Evolutionary conservation across 768 basidiomycete species (phyloP).

Genomic region (Boletus reticuloceps): DNA sequence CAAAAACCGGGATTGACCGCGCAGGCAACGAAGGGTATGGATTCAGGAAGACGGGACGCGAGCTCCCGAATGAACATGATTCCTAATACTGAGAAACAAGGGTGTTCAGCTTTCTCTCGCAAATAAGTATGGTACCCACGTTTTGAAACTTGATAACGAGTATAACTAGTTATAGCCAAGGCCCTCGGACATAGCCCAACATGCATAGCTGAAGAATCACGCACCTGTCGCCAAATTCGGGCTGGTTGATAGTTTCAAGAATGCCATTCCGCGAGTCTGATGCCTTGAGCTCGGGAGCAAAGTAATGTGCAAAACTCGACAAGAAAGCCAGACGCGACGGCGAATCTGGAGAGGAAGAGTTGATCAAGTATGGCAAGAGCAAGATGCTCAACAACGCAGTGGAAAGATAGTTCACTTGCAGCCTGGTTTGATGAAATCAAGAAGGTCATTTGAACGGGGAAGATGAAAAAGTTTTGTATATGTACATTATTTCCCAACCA

Average conservation of each 20-base stretch:
- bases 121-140: conserved; percentile 11
- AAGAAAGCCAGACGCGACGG: conserved; percentile 30
- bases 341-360: conserved; percentile 18
- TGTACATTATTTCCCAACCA: conserved; percentile 50
- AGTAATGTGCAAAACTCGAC: conserved; percentile 30
- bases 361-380: conserved; percentile 33
- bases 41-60: conserved; percentile 22
- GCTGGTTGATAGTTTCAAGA: conserved; percentile 23
- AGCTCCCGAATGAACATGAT: conserved; percentile 36
- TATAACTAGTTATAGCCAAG: neutral
- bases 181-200: neutral
- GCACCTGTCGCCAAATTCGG: conserved; percentile 22
- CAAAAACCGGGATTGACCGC: conserved; percentile 35
- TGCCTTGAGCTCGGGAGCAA: neutral
- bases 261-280: conserved; percentile 14
- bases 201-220: conserved; percentile 2
- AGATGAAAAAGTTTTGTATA: conserved; percentile 17
- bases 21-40: conserved; percentile 23
- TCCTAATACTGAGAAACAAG: conserved; percentile 23
- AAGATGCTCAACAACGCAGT: conserved; percentile 33
- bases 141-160: conserved; percentile 27
- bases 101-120: neutral
- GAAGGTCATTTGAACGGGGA: neutral
- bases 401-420: conserved; percentile 37
- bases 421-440: conserved; percentile 14